These are phyloP conservation scores for Rhododendron molle DNA, from an alignment of 148 eudicot species.

Conservation along the genomic window DNA sequence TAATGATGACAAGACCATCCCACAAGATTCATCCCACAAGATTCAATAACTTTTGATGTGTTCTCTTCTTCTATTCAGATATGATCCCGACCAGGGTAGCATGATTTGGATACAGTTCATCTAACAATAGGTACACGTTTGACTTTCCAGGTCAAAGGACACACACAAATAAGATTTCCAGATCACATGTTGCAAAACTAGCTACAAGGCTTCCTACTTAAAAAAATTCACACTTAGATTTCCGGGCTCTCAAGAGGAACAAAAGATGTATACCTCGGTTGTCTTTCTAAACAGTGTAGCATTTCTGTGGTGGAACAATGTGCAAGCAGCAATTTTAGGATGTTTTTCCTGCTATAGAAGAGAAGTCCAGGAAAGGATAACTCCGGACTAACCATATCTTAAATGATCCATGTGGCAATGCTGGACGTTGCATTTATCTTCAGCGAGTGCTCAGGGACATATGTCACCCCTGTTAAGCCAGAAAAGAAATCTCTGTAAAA, in stretches of 20 bases:
- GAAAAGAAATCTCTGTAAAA: neutral
- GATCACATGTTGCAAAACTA: slow-evolving; percentile 2
- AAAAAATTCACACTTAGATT: slow-evolving; percentile 8
- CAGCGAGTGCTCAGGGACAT: slow-evolving; percentile 82
- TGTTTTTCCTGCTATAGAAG: neutral
- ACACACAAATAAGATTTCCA: slow-evolving; percentile 3
- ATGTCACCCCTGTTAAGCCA: slow-evolving; percentile 55
- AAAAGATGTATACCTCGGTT: neutral
- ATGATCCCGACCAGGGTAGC: neutral
- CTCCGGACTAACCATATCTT: slow-evolving; percentile 11
- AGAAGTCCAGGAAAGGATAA: neutral
- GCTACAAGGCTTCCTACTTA: slow-evolving; percentile 1
- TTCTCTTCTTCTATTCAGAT: neutral
- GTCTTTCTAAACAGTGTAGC: neutral
- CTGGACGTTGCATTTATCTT: slow-evolving; percentile 92
- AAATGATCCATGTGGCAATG: slow-evolving; percentile 65
- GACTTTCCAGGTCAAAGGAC: slow-evolving; percentile 3
- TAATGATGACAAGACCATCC: neutral
- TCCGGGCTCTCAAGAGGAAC: slow-evolving; percentile 3
- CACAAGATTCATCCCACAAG: neutral
- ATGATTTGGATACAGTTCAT: neutral
- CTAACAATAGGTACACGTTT: slow-evolving; percentile 7
- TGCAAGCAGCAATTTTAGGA: neutral
- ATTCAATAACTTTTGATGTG: neutral
- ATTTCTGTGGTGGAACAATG: neutral